phyloP scores from a whole-genome alignment of 768 basidiomycete genomes.

The Pleurotus ostreatus region DNA sequence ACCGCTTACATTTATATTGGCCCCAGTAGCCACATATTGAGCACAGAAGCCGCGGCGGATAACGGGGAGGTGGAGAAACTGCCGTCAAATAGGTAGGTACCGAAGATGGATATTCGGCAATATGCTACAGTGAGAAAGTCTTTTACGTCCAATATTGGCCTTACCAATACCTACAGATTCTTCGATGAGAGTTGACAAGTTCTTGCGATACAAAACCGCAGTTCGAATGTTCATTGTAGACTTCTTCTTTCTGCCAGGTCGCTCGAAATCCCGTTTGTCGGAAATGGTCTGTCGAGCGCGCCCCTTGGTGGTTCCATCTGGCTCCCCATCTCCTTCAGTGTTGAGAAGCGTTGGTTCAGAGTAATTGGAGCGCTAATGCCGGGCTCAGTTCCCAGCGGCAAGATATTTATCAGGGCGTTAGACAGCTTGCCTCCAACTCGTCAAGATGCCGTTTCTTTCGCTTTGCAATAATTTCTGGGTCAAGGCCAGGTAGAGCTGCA shows the following conservation, averaged over 20 bases:
- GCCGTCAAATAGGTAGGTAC: constrained; percentile 74
- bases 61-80: constrained; percentile 48
- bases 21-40: constrained; percentile 89
- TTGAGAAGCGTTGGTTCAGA: constrained; percentile 49
- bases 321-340: constrained; percentile 31
- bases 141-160: constrained; percentile 1
- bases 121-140: constrained; percentile 37
- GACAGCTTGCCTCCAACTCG: constrained; percentile 67
- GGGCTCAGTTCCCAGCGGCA: neutral
- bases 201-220: constrained; percentile 81
- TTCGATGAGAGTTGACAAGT: constrained; percentile 64
- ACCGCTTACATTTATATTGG: constrained; percentile 72
- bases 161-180: constrained; percentile 63
- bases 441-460: constrained; percentile 76
- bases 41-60: constrained; percentile 71
- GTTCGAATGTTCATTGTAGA: constrained; percentile 78
- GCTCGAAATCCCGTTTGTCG: constrained; percentile 61
- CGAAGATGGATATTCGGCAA: constrained; percentile 46
- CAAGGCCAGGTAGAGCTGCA: constrained; percentile 35
- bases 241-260: constrained; percentile 64
- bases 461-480: constrained; percentile 68
- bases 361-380: constrained; percentile 71
- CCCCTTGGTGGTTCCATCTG: constrained; percentile 52
- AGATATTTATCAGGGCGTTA: constrained; percentile 8
- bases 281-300: constrained; percentile 77